Evolutionary conservation across 768 basidiomycete genomes (phyloP).

Genomic region (Rhodotorula taiwanensis): DNA sequence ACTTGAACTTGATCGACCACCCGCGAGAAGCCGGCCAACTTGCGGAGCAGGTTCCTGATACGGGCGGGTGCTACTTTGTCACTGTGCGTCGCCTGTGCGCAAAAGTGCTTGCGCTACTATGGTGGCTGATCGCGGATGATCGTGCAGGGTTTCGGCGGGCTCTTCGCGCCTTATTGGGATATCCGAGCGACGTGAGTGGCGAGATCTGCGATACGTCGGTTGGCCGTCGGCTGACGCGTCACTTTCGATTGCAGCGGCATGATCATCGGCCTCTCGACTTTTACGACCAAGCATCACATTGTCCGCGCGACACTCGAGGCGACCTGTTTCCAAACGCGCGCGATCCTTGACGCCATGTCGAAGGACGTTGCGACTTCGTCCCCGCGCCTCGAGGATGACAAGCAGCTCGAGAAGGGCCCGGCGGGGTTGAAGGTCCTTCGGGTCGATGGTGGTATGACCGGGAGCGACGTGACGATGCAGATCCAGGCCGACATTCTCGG

Average conservation of each 20-base stretch:
- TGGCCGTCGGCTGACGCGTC: no score
- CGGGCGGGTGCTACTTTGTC: slow-evolving; percentile 91
- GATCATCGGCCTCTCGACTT: slow-evolving; percentile 78
- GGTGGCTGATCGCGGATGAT: not conserved
- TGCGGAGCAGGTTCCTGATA: slow-evolving; percentile 65
- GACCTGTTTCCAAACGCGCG: slow-evolving; percentile 90
- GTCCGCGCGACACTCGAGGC: slow-evolving; percentile 93
- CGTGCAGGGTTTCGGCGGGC: slow-evolving; percentile 69
- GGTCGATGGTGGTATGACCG: slow-evolving; percentile 98
- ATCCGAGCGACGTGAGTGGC: slow-evolving; percentile 63
- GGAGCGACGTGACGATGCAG: slow-evolving; percentile 80
- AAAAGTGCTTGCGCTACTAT: not conserved
- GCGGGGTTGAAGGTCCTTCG: slow-evolving; percentile 65
- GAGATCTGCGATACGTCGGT: no score
- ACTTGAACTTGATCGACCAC: slow-evolving; percentile 70
- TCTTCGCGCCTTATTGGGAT: slow-evolving; percentile 98
- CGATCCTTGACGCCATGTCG: slow-evolving; percentile 91
- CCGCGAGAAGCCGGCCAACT: slow-evolving; percentile 79
- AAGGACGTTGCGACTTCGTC: slow-evolving; percentile 59
- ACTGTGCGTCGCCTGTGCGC: slow-evolving; percentile 60
- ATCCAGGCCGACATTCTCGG: slow-evolving; percentile 83
- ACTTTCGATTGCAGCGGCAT: slow-evolving; percentile 51
- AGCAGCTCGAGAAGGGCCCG: slow-evolving; percentile 54
- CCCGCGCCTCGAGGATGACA: not conserved
- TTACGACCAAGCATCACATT: slow-evolving; percentile 75